Evolutionary conservation across 1,284 basidiomycete genomes (phyloP).

Genomic region (Sanghuangporus sanghuang): DNA sequence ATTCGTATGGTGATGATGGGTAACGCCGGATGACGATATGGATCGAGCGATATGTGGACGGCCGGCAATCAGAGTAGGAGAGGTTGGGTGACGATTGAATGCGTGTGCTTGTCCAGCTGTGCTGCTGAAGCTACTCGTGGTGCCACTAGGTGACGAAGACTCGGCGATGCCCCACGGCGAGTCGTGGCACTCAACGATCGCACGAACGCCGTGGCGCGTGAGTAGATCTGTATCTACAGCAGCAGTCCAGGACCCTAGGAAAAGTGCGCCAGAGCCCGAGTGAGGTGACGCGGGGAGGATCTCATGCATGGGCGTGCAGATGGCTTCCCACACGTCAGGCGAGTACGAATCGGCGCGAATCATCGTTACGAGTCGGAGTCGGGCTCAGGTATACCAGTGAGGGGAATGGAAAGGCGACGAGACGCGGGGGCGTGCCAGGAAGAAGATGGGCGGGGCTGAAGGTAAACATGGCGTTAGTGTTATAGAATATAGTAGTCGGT

Average conservation of each 20-base stretch:
- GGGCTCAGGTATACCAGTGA: background rate
- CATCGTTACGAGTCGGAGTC: constrained; percentile 36
- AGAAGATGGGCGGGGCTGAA: background rate
- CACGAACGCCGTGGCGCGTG: constrained; percentile 12
- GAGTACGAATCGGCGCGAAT: constrained; percentile 67
- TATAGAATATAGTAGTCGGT: too few species aligned
- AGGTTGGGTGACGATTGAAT: background rate
- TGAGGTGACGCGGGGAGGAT: constrained; percentile 43
- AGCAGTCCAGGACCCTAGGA: constrained; percentile 27
- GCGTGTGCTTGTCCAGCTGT: constrained; percentile 8
- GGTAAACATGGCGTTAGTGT: too few species aligned
- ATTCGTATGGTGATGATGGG: constrained; percentile 53
- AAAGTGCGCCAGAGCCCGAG: constrained; percentile 31
- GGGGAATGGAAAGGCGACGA: background rate
- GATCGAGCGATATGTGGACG: constrained; percentile 45
- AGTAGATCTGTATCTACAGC: constrained; percentile 21
- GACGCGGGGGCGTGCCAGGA: background rate
- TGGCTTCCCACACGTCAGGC: constrained; percentile 68
- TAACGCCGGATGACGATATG: constrained; percentile 46
- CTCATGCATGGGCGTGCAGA: constrained; percentile 77
- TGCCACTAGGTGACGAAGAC: background rate
- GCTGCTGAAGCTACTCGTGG: background rate
- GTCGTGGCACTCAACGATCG: constrained; percentile 13
- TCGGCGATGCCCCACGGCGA: constrained; percentile 35
- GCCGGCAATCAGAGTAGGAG: constrained; percentile 20